Percentiles rank a stretch among this genome's conserved stretches.
phyloP scores from a whole-genome alignment of 192 early-diverging fungal species.

The Backusella liffmaniae region DNA sequence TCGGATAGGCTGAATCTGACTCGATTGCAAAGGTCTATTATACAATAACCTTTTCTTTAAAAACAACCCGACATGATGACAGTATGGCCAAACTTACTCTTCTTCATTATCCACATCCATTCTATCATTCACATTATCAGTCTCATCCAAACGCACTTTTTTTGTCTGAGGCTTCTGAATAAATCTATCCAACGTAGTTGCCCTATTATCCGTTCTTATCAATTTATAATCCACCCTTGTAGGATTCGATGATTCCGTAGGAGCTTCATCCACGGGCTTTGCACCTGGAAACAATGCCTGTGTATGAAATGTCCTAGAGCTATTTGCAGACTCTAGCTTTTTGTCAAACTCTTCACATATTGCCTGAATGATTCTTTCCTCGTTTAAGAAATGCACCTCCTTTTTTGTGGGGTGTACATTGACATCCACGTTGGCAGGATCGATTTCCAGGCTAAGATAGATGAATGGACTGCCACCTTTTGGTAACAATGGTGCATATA shows the following conservation, averaged over 20 bases:
- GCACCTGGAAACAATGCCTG: conserved; percentile 36
- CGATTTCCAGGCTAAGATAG: conserved; percentile 87
- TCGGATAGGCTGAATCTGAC: background rate
- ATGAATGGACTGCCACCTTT: conserved; percentile 89
- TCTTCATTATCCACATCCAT: background rate
- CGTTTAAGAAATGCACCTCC: conserved; percentile 91
- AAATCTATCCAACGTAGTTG: conserved; percentile 76
- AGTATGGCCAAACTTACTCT: background rate
- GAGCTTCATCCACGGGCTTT: background rate
- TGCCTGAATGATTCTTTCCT: conserved; percentile 74
- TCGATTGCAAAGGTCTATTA: background rate
- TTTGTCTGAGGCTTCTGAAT: conserved; percentile 22
- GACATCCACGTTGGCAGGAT: conserved; percentile 90
- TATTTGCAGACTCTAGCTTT: conserved; percentile 64
- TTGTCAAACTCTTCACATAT: conserved; percentile 72
- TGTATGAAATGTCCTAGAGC: conserved; percentile 59
- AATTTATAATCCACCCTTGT: conserved; percentile 66
- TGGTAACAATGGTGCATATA: conserved; percentile 81
- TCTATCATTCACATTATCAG: background rate
- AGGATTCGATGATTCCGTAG: conserved; percentile 30
- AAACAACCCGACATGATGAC: background rate
- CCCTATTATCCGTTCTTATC: conserved; percentile 85
- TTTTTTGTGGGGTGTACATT: conserved; percentile 98
- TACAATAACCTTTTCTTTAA: background rate
- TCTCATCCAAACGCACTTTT: background rate